Evolutionary conservation across 2,329 filamentous ascomycete genomes (phyloP), one percentile per base, ranked within the genome.

Genomic region (Plenodomus tracheiphilus): DNA sequence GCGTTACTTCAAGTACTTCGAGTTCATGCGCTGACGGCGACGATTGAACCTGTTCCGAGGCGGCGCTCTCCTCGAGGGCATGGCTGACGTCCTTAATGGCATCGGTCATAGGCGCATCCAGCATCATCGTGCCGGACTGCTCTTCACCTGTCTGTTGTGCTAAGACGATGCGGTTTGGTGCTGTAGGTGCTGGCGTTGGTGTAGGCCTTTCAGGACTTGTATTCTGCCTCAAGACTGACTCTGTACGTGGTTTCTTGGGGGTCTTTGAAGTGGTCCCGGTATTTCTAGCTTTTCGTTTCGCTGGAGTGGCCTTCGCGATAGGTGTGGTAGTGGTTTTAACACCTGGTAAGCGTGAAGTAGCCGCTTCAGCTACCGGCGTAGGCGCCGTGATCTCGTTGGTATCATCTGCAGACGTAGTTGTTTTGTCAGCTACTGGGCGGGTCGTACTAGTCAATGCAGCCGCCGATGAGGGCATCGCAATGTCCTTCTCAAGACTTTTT

Each of bases 201-300:
- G n/a, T n/a, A 4, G 13, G 28, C 28, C 13, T 32, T 32, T 32
- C 28, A 32, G 28, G 11, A 8, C 8, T 32, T 32, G 28, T 15
- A 4, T 32, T 4, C 15, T 32, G 28, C 8, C 4, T 11, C 7
- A 32, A 4, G 15, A 4, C 13, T 8, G 20, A 15, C 20, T 35
- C 30, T 9, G 22, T 51, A 15, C 43, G 47, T 40, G 46, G 53
- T 36, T 30, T 53, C 37, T 56, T 57, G 4, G 36, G 34, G 32
- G 11, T 25, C 17, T 28, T 22, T 40, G 46, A 32, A 10, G 34
- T 28, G 18, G 20, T 9, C 15, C 20, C 36, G 8, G 10, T n/a
- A 25, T 18, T 34, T 15, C 32, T 30, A 21, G 43, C 38, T 39
- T 49, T 51, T 16, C 55, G 49, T 41, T 58, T 57, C 34, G 20